These are phyloP conservation scores for Passalora sequoiae DNA, from an alignment of 2,329 filamentous ascomycete species.

Conservation along the genomic window DNA sequence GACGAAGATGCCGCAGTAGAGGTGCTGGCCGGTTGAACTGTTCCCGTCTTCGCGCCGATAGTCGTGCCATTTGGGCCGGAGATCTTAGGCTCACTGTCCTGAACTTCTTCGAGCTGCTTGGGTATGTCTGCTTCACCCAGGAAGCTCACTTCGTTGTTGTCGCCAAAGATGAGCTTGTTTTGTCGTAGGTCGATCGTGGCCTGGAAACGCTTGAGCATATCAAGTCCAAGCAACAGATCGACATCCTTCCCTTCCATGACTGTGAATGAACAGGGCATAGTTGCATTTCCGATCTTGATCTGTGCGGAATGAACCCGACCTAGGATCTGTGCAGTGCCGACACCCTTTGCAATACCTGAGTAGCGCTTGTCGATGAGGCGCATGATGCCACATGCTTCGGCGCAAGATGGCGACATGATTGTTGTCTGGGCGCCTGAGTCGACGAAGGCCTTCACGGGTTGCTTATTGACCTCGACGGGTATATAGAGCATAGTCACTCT, in stretches of 20 bases:
- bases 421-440: slow-evolving; percentile 97
- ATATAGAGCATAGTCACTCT: slow-evolving; percentile 95
- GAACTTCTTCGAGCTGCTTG: slow-evolving; percentile 67
- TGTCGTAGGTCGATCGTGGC: slow-evolving; percentile 82
- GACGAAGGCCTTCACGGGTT: slow-evolving; percentile 90
- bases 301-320: slow-evolving; percentile 92
- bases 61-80: slow-evolving; percentile 82
- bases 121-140: slow-evolving; percentile 90
- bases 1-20: slow-evolving; percentile 31
- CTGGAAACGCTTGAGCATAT: slow-evolving; percentile 96
- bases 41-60: slow-evolving; percentile 78
- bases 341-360: slow-evolving; percentile 84
- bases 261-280: slow-evolving; percentile 90
- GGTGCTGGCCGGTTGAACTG: slow-evolving; percentile 55
- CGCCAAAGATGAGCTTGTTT: slow-evolving; percentile 71
- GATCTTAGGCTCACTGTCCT: slow-evolving; percentile 75
- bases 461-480: slow-evolving; percentile 87
- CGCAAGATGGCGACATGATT: slow-evolving; percentile 94
- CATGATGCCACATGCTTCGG: slow-evolving; percentile 91
- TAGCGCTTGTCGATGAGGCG: slow-evolving; percentile 89
- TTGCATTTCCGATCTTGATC: slow-evolving; percentile 84
- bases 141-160: slow-evolving; percentile 78
- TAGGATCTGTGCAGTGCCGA: slow-evolving; percentile 90
- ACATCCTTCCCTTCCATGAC: slow-evolving; percentile 99
- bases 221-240: slow-evolving; percentile 83